Conservation (phyloP, 2,329 filamentous ascomycete species). For the Fusarium zealandicum region DNA sequence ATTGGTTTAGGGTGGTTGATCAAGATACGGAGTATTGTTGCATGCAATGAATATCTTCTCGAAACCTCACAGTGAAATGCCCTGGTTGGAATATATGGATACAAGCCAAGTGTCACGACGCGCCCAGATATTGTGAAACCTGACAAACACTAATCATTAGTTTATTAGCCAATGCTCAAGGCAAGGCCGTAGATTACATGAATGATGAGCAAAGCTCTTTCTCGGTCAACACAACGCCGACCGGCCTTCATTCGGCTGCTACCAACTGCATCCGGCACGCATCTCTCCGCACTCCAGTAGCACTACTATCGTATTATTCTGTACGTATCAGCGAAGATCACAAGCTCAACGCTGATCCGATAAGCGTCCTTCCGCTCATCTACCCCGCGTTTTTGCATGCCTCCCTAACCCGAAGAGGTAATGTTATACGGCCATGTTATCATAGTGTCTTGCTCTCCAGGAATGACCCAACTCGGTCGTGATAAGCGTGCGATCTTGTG, state of each 20-base stretch:
- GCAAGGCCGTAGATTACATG: too few species aligned
- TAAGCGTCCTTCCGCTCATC: conserved; percentile 12
- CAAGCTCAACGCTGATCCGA: conserved; percentile 17
- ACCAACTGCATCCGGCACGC: conserved; percentile 1
- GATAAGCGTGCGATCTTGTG: conserved; percentile 18
- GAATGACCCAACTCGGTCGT: conserved; percentile 17
- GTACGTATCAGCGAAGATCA: conserved; percentile 25
- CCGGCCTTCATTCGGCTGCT: background rate
- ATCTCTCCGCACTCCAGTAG: conserved; percentile 10
- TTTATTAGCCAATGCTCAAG: too few species aligned
- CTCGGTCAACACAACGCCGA: too few species aligned
- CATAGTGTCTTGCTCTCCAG: conserved; percentile 12
- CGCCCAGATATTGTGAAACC: too few species aligned
- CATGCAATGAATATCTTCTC: too few species aligned
- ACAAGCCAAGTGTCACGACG: too few species aligned
- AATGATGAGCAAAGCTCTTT: too few species aligned
- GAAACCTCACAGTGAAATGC: too few species aligned
- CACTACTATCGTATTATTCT: background rate
- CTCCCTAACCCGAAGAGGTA: conserved; percentile 16
- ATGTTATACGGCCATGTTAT: conserved; percentile 25
- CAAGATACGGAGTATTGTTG: too few species aligned
- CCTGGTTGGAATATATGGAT: too few species aligned
- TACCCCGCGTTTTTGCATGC: conserved; percentile 29
- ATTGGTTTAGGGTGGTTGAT: too few species aligned
- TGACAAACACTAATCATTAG: too few species aligned